A percentile compares a stretch with the other conserved stretches of the same genome.
Conservation (phyloP, 179 eudicot species). For the Silene vulgaris region DNA sequence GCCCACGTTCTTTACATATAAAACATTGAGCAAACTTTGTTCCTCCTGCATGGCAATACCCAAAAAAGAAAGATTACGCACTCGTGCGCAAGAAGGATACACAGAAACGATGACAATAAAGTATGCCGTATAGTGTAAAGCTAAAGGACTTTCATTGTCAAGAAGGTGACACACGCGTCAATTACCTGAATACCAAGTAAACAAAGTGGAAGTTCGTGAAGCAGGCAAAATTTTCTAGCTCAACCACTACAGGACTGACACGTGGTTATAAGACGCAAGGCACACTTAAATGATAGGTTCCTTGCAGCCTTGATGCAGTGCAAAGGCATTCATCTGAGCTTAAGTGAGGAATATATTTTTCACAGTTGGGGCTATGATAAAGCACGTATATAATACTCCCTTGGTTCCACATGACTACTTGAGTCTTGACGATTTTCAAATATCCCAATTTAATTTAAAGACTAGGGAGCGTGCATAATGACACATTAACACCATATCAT, state of each 20-base stretch:
- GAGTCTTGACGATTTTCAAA: too few relatives aligned
- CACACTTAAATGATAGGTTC: background rate
- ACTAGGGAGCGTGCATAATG: background rate
- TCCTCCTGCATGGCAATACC: slow-evolving; percentile 53
- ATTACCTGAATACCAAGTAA: background rate
- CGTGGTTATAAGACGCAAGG: too few relatives aligned
- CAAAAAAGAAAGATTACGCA: slow-evolving; percentile 4
- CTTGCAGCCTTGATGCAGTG: background rate
- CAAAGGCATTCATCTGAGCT: background rate
- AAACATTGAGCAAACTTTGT: slow-evolving; percentile 89
- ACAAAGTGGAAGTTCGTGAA: too few relatives aligned
- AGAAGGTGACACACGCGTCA: background rate
- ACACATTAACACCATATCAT: background rate
- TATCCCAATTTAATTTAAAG: too few relatives aligned
- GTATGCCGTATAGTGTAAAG: too few relatives aligned
- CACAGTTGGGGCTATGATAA: background rate
- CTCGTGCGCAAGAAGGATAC: background rate
- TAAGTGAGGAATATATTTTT: background rate
- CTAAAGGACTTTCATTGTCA: background rate
- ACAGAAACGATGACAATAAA: background rate
- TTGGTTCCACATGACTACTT: too few relatives aligned
- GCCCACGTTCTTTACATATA: slow-evolving; percentile 88
- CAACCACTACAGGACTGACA: background rate
- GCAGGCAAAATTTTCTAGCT: background rate
- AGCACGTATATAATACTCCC: too few relatives aligned